These are phyloP conservation scores for Paratinospora sagittata DNA, from an alignment of 164 flowering plant genomes.

Conservation along the genomic window DNA sequence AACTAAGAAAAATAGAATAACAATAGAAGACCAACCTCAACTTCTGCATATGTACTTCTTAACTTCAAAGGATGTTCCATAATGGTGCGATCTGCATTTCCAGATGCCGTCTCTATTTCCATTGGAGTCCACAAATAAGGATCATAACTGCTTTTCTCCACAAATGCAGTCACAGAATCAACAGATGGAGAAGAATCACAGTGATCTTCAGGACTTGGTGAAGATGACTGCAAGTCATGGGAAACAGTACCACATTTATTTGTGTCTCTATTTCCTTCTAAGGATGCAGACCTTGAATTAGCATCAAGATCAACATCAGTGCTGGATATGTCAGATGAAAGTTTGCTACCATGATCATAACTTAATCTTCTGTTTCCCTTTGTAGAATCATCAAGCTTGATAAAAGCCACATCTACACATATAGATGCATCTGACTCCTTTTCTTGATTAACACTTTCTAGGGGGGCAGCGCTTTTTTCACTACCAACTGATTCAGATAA, in stretches of 20 bases:
- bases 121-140: constrained; percentile 65
- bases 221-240: not conserved
- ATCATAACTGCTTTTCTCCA: constrained; percentile 35
- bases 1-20: not conserved
- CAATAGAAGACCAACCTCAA: constrained; percentile 42
- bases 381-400: constrained; percentile 11
- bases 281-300: constrained; percentile 12
- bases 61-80: constrained; percentile 67
- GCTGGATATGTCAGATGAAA: too few relatives aligned
- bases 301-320: too few relatives aligned
- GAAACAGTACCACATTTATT: constrained; percentile 10
- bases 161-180: constrained; percentile 19
- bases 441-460: constrained; percentile 11
- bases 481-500: constrained; percentile 1
- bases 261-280: constrained; percentile 15
- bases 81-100: constrained; percentile 45
- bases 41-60: constrained; percentile 73
- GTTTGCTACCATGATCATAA: too few relatives aligned
- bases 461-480: constrained; percentile 1
- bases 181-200: constrained; percentile 20
- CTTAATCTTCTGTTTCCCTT: too few relatives aligned
- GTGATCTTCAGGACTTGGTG: constrained; percentile 19
- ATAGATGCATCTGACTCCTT: constrained; percentile 16
- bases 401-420: constrained; percentile 22
- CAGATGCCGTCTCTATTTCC: constrained; percentile 84